Evolutionary conservation across 108 stramenopile species (phyloP), one percentile per base, ranked within the genome.

Genomic region (Cylindrotheca closterium): DNA sequence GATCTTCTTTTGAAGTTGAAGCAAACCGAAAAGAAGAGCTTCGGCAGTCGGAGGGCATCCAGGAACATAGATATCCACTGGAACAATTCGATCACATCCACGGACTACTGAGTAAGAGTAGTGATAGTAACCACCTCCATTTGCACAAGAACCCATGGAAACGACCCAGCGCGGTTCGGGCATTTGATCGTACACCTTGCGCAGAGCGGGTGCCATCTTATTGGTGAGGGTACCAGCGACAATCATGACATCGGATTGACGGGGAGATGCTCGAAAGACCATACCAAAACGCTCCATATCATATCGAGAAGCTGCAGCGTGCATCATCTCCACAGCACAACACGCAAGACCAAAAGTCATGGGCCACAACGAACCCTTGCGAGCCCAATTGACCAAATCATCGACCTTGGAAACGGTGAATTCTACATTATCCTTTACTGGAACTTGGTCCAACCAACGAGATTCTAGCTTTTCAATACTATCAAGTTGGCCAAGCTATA

Each of bases 81-180:
- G 99, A 59, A 99, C 99, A 72, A 99, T 98, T 58, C 96, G 79
- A 79, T 98, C 98, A 75, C 96, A 98, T 5, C 98, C 98, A 51
- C 98, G 77, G 17, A 98, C 98, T 1, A 99, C 97, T 15, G 97
- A 84, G 65, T 99, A 99, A 4, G 97, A 98, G 79, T 99, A 99
- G 77, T 99, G 99, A 80, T 99, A 99, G 82, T 99, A 99, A 45
- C 99, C 99, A n/a, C 99, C 99, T 8, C 99, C 99, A 79, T 99
- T 99, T 24, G 99, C 99, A 74, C 99, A 99, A 47, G 87, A 89
- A 67, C 99, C 99, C 99, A 99, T 99, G 66, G 89, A 91, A 25
- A 99, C 83, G 19, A 99, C 98, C 98, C 98, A 99, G 46, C 98
- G 84, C 17, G 98, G 98, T 73, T 99, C 98, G 15, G 98, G 97